A percentile compares a stretch with the other conserved stretches of the same genome.
Conservation (phyloP, 306 rosid genomes). For the Urtica urens region DNA sequence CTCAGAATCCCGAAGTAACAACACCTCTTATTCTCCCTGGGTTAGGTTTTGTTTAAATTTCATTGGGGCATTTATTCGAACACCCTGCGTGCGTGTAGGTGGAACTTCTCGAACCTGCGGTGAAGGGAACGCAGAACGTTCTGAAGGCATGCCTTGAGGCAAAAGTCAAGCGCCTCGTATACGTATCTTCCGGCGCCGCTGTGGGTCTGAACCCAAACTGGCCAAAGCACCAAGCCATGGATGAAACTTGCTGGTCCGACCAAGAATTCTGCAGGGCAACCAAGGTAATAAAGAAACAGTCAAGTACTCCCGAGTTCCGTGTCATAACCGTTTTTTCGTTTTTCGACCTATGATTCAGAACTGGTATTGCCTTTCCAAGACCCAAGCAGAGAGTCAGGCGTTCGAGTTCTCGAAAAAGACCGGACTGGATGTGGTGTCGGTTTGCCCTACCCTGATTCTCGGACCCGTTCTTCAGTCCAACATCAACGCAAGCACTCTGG, state of each 20-base stretch:
- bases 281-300: conserved; percentile 16
- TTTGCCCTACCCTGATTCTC: conserved; percentile 38
- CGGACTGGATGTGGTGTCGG: conserved; percentile 39
- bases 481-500: conserved; percentile 46
- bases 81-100: conserved; percentile 21
- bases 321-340: not conserved
- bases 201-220: conserved; percentile 23
- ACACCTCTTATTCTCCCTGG: not conserved
- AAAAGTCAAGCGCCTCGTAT: conserved; percentile 29
- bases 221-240: conserved; percentile 23
- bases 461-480: conserved; percentile 60
- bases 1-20: conserved; percentile 29
- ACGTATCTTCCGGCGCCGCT: conserved; percentile 26
- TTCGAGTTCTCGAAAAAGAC: conserved; percentile 35
- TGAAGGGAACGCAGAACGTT: conserved; percentile 49
- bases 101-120: conserved; percentile 54
- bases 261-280: conserved; percentile 28
- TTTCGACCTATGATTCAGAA: conserved; percentile 25
- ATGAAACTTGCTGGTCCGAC: conserved; percentile 39
- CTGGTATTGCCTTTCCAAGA: conserved; percentile 71
- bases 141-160: conserved; percentile 30
- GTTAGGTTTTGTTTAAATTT: not conserved
- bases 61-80: not conserved
- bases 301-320: not conserved
- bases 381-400: conserved; percentile 64